These are phyloP conservation scores for Melanomma pulvis-pyrius DNA, from an alignment of 495 filamentous ascomycete genomes.

Conservation along the genomic window DNA sequence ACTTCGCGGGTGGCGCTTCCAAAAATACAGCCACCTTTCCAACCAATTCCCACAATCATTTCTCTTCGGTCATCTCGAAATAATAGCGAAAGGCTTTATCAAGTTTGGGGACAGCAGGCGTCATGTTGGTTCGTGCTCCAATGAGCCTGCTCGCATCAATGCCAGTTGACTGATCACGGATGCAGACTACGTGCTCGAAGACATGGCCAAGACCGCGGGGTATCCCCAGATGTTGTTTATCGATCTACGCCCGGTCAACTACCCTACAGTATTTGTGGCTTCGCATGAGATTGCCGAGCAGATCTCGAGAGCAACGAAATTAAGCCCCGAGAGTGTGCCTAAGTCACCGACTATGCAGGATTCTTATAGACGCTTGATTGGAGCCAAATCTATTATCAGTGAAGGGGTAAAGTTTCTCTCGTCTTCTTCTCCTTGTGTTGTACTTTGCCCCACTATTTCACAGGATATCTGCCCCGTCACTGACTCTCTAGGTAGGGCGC, in stretches of 20 bases:
- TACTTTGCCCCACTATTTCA: background rate
- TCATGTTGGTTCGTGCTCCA: constrained; percentile 12
- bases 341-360: constrained; percentile 48
- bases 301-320: constrained; percentile 45
- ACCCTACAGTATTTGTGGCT: constrained; percentile 36
- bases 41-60: constrained; percentile 11
- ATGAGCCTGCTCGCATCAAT: background rate
- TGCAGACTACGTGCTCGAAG: constrained; percentile 28
- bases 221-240: constrained; percentile 12
- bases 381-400: constrained; percentile 45
- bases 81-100: constrained; percentile 13
- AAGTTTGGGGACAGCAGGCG: constrained; percentile 15
- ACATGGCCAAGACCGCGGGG: constrained; percentile 15
- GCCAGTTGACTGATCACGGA: background rate
- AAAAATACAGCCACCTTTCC: constrained; percentile 29
- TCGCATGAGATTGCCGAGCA: constrained; percentile 33
- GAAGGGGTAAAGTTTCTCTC: constrained; percentile 39
- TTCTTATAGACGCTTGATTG: constrained; percentile 44
- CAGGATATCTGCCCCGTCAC: background rate
- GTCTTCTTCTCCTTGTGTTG: background rate
- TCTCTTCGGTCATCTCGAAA: constrained; percentile 18
- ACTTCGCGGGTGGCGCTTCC: constrained; percentile 17
- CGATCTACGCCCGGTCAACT: constrained; percentile 45
- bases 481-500: constrained; percentile 14
- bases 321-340: constrained; percentile 48